These are phyloP conservation scores for Abortiporus biennis DNA, from an alignment of 1,284 basidiomycete genomes.

Conservation along the genomic window DNA sequence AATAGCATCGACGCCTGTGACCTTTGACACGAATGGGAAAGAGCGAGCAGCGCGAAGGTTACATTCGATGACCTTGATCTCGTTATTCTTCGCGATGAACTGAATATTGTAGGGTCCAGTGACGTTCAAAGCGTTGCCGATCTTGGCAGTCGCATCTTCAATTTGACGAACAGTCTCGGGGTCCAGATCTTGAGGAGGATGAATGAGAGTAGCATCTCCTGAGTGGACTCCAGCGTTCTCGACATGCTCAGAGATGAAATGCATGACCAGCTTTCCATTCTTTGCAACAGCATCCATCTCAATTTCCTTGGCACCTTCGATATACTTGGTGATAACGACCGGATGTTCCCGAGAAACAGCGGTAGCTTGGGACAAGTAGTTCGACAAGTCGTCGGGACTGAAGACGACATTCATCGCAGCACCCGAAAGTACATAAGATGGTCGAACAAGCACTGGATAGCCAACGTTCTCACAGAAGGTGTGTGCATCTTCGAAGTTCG, in stretches of 20 bases:
- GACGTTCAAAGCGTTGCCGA: slow-evolving; percentile 96
- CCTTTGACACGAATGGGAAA: slow-evolving; percentile 99
- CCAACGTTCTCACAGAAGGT: slow-evolving; percentile 87
- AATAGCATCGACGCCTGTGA: slow-evolving; percentile 95
- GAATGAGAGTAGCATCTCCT: slow-evolving; percentile 95
- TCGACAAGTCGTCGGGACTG: slow-evolving; percentile 84
- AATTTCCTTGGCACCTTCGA: slow-evolving; percentile 99
- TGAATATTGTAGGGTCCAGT: slow-evolving; percentile 99
- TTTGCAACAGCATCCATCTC: slow-evolving; percentile 99
- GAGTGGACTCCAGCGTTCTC: slow-evolving; percentile 99
- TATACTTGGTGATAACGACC: slow-evolving; percentile 98
- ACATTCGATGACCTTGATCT: slow-evolving; percentile 99
- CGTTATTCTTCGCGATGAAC: slow-evolving; percentile 99
- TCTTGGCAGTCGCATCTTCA: slow-evolving; percentile 95
- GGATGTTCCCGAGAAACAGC: slow-evolving; percentile 97
- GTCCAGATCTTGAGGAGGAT: slow-evolving; percentile 97
- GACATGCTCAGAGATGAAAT: slow-evolving; percentile 99
- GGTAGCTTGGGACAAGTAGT: slow-evolving; percentile 93
- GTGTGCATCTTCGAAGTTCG: slow-evolving; percentile 85
- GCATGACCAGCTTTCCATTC: slow-evolving; percentile 98
- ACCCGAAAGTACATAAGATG: slow-evolving; percentile 96
- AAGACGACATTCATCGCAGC: slow-evolving; percentile 99
- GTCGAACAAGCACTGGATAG: slow-evolving; percentile 94
- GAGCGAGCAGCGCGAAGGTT: slow-evolving; percentile 97
- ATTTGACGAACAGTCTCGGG: slow-evolving; percentile 95